A percentile compares a stretch with the other conserved stretches of the same genome.
Evolutionary conservation across 169 alveolate genomes (phyloP).

Genomic region (Cryptosporidium sp.): DNA sequence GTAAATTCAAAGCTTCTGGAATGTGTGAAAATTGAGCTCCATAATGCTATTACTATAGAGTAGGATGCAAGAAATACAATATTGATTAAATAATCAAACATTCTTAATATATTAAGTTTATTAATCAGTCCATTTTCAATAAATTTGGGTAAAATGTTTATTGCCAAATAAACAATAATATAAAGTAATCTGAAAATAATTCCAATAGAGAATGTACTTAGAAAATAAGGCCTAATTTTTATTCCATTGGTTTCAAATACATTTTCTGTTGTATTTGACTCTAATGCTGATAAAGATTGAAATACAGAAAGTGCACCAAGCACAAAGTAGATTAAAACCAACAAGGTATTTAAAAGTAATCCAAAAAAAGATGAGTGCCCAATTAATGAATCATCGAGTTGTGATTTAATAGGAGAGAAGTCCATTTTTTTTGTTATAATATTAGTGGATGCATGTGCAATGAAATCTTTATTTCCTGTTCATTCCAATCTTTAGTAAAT

Average conservation of each 20-base stretch:
- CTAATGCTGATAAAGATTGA: conserved; percentile 25
- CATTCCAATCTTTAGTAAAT: background rate
- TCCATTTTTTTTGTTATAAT: background rate
- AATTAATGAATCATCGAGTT: background rate
- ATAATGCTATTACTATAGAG: conserved; percentile 32
- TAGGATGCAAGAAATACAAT: conserved; percentile 36
- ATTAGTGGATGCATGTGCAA: no score
- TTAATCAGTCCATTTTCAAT: background rate
- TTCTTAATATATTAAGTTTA: conserved; percentile 1
- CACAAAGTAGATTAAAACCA: background rate
- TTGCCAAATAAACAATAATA: conserved; percentile 5
- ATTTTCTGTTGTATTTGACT: background rate
- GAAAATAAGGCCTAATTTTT: conserved; percentile 56
- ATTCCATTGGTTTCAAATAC: conserved; percentile 60
- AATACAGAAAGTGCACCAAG: conserved; percentile 31
- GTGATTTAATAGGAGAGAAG: background rate
- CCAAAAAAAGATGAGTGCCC: conserved; percentile 8
- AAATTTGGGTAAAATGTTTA: conserved; percentile 12
- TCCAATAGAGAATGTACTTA: conserved; percentile 16
- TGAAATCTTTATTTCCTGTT: background rate
- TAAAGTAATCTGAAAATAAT: conserved; percentile 34
- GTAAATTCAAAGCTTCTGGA: background rate
- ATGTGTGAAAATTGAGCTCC: conserved; percentile 33
- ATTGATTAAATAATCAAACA: conserved; percentile 22
- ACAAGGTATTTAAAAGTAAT: background rate